Base-by-base conservation (phyloP, 139 green algal genomes). In the Picochlorum sp. region DNA sequence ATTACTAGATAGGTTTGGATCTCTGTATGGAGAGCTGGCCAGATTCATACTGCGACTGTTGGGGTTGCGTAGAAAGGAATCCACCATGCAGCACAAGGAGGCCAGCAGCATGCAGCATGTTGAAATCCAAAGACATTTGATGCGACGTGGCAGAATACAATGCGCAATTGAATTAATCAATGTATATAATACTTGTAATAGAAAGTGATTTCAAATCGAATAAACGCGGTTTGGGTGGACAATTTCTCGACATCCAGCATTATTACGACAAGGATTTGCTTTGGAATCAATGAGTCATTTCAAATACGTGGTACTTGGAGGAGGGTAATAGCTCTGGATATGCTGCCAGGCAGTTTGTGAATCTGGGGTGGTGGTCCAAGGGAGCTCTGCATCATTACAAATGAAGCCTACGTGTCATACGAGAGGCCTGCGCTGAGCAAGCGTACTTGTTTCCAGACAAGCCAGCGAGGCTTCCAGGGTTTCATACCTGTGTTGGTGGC, bases 11-110 rank as follows among this genome's bases (percentile, higher is more conserved):
- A 76, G 90, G 4, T 83, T 85, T 7, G 92, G 94, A 3, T 88
- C 81, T 1, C 63, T 99, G 20, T 99, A 98, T 68, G 88, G 83
- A 1, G 94, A 99, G 78, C 65, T 98, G 2, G 89, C 89, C 0
- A 75, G 93, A 16, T 97, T 97, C 61, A 72, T 97, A 5, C 80
- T 98, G 62, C 83, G 90, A 15, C 41, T 97, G 49, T 75, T 98
- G 54, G 87, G 87, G 20, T 83, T 52, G 18, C 47, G 47, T 20
- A 52, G 0, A n/a, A 52, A 52, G 34, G 34, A 41, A 41, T 41
- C 34, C 34, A 10, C 0, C 34, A 41, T 41, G 34, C 2, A 41
- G 26, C 1, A 30, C 26, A 30, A 30, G 26, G 26, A 7, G 6
- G 6, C 34, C 34, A 41, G 34, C 31, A 38, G 23, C 3, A 30